A percentile compares a stretch with the other conserved stretches of the same genome.
phyloP scores from a whole-genome alignment of 768 basidiomycete genomes.

The Naganishia vaughanmartiniae region DNA sequence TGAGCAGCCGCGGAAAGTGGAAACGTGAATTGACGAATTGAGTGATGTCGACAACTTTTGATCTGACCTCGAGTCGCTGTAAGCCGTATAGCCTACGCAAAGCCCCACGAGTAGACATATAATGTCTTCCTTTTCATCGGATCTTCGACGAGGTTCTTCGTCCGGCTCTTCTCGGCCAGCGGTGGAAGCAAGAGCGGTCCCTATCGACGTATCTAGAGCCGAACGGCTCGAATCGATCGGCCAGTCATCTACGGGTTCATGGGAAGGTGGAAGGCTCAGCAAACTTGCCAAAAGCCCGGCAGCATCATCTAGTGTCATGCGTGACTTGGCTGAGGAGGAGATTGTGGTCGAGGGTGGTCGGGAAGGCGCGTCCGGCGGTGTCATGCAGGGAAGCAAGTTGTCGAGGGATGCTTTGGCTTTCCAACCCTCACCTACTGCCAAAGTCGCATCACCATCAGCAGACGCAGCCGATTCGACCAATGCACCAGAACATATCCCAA shows the following conservation, averaged over 20 bases:
- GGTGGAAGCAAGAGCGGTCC: constrained; percentile 6
- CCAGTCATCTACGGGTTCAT: constrained; percentile 48
- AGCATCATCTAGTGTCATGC: neutral
- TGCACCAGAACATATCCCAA: constrained; percentile 10
- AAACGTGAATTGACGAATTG: neutral
- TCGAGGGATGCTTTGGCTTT: constrained; percentile 21
- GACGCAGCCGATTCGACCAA: neutral
- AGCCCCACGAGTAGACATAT: neutral
- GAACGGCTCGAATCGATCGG: constrained; percentile 41
- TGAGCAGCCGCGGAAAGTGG: neutral
- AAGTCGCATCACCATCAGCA: neutral
- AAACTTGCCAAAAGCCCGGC: constrained; percentile 28
- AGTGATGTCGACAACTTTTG: neutral
- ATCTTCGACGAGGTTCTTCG: constrained; percentile 5
- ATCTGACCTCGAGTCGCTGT: neutral
- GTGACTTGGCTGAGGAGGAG: constrained; percentile 15
- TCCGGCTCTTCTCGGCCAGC: constrained; percentile 4
- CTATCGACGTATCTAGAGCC: constrained; percentile 24
- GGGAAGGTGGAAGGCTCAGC: constrained; percentile 44
- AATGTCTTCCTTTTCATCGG: constrained; percentile 3
- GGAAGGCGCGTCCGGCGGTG: neutral
- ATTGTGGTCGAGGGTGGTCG: neutral
- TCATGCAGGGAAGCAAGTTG: constrained; percentile 12
- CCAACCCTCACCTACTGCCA: neutral
- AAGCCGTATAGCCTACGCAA: neutral